phyloP scores from a whole-genome alignment of 345 rosid genomes.

The Theobroma cacao region DNA sequence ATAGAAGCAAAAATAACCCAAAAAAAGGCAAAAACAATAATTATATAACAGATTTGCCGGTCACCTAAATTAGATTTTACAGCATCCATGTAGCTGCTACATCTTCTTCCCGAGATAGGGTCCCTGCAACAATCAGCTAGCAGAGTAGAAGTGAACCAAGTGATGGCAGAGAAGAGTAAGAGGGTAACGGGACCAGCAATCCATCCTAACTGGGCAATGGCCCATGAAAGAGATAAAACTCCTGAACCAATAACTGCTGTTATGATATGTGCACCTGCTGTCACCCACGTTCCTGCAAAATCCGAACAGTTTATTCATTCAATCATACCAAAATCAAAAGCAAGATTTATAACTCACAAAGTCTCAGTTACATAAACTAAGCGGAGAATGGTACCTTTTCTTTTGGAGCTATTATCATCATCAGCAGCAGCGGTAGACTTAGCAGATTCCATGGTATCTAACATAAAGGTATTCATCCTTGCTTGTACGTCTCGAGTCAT shows the following conservation, averaged over 20 bases:
- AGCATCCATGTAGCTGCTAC: conserved; percentile 26
- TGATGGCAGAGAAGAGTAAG: conserved; percentile 23
- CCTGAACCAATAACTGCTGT: conserved; percentile 48
- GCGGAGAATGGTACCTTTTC: conserved; percentile 23
- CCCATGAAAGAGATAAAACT: conserved; percentile 41
- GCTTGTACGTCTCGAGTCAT: neutral
- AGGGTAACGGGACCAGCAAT: conserved; percentile 34
- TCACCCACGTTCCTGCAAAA: conserved; percentile 29
- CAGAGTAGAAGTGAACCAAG: conserved; percentile 28
- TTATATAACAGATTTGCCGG: neutral
- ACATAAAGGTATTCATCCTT: neutral
- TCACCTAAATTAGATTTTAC: conserved; percentile 30
- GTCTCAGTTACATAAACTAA: neutral
- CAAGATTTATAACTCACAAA: neutral
- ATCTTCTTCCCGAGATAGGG: conserved; percentile 31
- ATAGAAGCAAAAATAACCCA: neutral
- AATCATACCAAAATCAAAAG: neutral
- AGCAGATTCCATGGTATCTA: neutral
- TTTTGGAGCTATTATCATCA: conserved; percentile 27
- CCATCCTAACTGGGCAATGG: conserved; percentile 46
- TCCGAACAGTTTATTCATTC: neutral
- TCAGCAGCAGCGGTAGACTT: conserved; percentile 1
- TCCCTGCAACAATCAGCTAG: conserved; percentile 34
- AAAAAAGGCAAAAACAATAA: neutral
- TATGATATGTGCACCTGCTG: conserved; percentile 43